phyloP scores from a whole-genome alignment of 2,329 filamentous ascomycete genomes.

The Dactylellina parvicollis region DNA sequence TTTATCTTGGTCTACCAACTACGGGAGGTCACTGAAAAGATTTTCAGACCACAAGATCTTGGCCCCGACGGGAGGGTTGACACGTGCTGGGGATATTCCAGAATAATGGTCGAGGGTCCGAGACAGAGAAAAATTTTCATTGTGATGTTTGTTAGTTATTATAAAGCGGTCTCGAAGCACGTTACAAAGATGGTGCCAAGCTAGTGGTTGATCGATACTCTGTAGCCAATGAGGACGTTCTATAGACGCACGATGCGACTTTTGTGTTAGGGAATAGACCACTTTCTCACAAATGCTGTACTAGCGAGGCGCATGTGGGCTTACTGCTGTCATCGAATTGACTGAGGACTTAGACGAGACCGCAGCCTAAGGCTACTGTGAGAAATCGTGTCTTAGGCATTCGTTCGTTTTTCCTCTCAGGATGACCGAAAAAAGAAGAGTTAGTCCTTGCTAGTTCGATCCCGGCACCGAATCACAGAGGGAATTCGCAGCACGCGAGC shows the following conservation, averaged over 20 bases:
- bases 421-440: not conserved
- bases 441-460: not conserved
- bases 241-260: conserved; percentile 31
- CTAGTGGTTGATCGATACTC: not conserved
- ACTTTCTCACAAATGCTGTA: conserved; percentile 17
- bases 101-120: too few species aligned
- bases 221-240: conserved; percentile 33
- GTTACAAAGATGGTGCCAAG: conserved; percentile 22
- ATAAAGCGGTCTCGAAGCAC: conserved; percentile 6
- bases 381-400: not conserved
- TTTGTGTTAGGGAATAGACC: not conserved
- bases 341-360: conserved; percentile 13
- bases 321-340: conserved; percentile 24
- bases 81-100: conserved; percentile 19
- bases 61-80: not conserved
- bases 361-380: conserved; percentile 38
- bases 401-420: conserved; percentile 4
- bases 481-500: conserved; percentile 26
- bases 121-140: not conserved
- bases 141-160: conserved; percentile 22
- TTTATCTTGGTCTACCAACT: conserved; percentile 86
- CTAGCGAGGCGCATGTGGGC: conserved; percentile 39
- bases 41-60: conserved; percentile 3
- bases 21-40: conserved; percentile 70
- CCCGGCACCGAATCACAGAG: conserved; percentile 27